Evolutionary conservation across 768 basidiomycete species (phyloP).

Genomic region (Suillus subluteus): DNA sequence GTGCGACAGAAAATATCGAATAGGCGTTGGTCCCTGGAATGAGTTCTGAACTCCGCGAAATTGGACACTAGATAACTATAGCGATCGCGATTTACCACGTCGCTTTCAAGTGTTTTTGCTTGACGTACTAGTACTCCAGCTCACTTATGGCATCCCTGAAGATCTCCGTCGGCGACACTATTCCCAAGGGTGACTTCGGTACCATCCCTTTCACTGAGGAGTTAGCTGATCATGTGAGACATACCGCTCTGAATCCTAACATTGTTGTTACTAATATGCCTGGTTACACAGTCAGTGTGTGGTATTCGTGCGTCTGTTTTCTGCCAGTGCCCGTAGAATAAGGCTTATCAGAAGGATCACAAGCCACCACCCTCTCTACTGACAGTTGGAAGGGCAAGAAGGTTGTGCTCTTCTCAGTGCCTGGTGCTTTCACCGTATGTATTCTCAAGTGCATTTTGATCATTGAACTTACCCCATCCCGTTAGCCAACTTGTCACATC

Average conservation of each 20-base stretch:
- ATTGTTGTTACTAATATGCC: constrained; percentile 6
- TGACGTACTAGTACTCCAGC: background rate
- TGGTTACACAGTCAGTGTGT: constrained; percentile 52
- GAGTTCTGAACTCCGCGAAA: constrained; percentile 1
- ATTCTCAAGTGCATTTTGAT: constrained; percentile 4
- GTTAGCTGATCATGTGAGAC: constrained; percentile 62
- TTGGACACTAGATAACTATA: background rate
- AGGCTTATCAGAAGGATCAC: background rate
- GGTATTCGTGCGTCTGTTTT: constrained; percentile 57
- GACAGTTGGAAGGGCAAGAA: constrained; percentile 81
- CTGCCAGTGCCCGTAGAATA: background rate
- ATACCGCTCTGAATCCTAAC: background rate
- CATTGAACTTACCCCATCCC: background rate
- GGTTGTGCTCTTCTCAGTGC: constrained; percentile 77
- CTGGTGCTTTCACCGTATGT: constrained; percentile 80
- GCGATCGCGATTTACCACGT: background rate
- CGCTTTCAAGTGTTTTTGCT: background rate
- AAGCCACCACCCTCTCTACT: constrained; percentile 58
- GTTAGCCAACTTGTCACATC: constrained; percentile 44
- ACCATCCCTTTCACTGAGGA: constrained; percentile 65
- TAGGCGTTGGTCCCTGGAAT: too few species aligned
- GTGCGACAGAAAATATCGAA: too few species aligned
- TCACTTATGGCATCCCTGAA: constrained; percentile 26
- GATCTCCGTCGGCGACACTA: constrained; percentile 55
- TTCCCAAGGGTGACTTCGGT: constrained; percentile 49